Evolutionary conservation across 2,329 filamentous ascomycete species (phyloP).

Genomic region (Xenoacremonium recifei): DNA sequence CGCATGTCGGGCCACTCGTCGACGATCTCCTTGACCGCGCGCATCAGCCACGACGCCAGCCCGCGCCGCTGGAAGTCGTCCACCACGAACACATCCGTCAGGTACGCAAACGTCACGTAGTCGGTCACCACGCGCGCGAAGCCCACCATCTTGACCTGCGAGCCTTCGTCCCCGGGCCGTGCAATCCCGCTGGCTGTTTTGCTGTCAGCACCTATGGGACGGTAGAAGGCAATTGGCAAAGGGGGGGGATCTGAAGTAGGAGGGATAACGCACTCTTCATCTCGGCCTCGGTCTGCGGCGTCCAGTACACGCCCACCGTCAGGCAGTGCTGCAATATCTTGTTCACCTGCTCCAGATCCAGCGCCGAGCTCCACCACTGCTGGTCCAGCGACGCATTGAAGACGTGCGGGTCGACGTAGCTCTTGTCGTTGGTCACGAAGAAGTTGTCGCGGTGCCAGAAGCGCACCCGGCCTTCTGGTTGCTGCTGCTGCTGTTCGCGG

Average conservation of each 20-base stretch:
- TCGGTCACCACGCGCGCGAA: constrained; percentile 64
- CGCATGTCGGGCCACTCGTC: constrained; percentile 59
- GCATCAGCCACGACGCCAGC: constrained; percentile 64
- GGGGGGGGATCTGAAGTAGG: constrained; percentile 29
- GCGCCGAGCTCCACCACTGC: constrained; percentile 58
- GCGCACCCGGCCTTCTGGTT: constrained; percentile 31
- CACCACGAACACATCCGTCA: constrained; percentile 66
- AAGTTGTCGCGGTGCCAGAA: constrained; percentile 55
- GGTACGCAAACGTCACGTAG: constrained; percentile 64
- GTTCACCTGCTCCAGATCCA: constrained; percentile 47
- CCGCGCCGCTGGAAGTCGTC: constrained; percentile 59
- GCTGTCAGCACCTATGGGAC: constrained; percentile 12
- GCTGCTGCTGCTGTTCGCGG: constrained; percentile 21
- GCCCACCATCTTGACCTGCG: constrained; percentile 36
- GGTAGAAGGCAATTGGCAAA: constrained; percentile 8
- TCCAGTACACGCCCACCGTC: constrained; percentile 57
- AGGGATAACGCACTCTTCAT: constrained; percentile 35
- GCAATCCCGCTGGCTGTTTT: constrained; percentile 31
- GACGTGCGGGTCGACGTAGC: constrained; percentile 51
- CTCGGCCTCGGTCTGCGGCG: constrained; percentile 36
- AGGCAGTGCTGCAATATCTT: constrained; percentile 57
- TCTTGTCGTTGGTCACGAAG: constrained; percentile 59
- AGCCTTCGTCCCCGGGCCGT: constrained; percentile 27
- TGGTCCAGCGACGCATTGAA: constrained; percentile 57
- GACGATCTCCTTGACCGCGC: constrained; percentile 56